phyloP scores from a whole-genome alignment of 371 early-diverging fungal species.

The Mortierella sp. region DNA sequence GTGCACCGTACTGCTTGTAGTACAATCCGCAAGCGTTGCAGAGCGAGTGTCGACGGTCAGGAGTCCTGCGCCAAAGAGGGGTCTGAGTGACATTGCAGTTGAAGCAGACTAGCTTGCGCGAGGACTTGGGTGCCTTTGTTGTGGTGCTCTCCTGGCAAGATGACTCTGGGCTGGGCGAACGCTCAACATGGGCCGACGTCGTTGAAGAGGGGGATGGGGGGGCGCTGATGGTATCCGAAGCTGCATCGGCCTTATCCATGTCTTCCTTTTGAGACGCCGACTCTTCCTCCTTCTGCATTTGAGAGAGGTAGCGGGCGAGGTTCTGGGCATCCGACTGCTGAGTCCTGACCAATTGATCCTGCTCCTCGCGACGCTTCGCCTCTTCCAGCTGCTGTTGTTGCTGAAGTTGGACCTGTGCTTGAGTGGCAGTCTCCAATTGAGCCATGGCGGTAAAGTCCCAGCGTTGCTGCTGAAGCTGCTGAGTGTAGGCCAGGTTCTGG shows the following conservation, averaged over 20 bases:
- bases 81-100: slow-evolving; percentile 86
- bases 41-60: slow-evolving; percentile 80
- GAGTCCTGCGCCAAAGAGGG: slow-evolving; percentile 87
- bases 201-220: slow-evolving; percentile 42
- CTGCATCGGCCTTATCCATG: slow-evolving; percentile 25
- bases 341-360: slow-evolving; percentile 18
- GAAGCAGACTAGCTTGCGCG: slow-evolving; percentile 81
- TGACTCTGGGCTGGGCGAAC: slow-evolving; percentile 43
- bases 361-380: slow-evolving; percentile 18
- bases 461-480: slow-evolving; percentile 30
- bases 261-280: slow-evolving; percentile 10
- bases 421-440: slow-evolving; percentile 14
- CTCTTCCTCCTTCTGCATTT: slow-evolving; percentile 37
- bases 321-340: slow-evolving; percentile 47
- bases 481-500: slow-evolving; percentile 30
- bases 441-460: slow-evolving; percentile 20
- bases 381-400: slow-evolving; percentile 8
- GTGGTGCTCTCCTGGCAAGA: not conserved
- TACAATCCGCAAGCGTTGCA: slow-evolving; percentile 92
- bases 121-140: slow-evolving; percentile 43
- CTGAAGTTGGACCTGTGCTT: slow-evolving; percentile 16
- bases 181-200: slow-evolving; percentile 34
- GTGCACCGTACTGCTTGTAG: slow-evolving; percentile 80
- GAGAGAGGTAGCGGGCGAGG: slow-evolving; percentile 51
- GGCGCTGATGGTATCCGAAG: slow-evolving; percentile 19